Conservation (phyloP, 257 asterid genomes). For the Dorcoceras hygrometricum region DNA sequence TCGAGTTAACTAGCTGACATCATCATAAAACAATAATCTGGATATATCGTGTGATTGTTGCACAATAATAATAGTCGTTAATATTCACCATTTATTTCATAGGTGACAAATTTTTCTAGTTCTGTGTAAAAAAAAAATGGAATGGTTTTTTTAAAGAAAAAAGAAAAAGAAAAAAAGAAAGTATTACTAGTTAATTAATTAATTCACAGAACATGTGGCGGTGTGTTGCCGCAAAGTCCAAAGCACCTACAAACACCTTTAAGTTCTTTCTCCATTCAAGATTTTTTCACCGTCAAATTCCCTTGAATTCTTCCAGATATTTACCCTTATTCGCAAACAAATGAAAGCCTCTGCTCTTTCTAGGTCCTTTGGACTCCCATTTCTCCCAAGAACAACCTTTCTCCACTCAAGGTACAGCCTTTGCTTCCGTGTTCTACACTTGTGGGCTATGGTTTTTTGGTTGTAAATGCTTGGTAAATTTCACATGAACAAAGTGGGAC, state of each 20-base stretch:
- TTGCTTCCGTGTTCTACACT: background rate
- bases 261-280: background rate
- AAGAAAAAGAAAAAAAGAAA: too few species aligned
- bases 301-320: background rate
- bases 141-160: too few species aligned
- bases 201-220: background rate
- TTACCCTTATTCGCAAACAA: background rate
- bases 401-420: constrained; percentile 34
- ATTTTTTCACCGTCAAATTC: background rate
- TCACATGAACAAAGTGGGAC: background rate
- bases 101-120: too few species aligned
- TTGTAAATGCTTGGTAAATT: background rate
- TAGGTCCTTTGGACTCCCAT: constrained; percentile 19
- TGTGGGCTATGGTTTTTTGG: background rate
- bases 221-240: background rate
- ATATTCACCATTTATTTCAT: too few species aligned
- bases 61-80: too few species aligned
- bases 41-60: too few species aligned
- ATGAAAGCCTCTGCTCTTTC: background rate
- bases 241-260: background rate
- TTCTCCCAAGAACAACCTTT: constrained; percentile 26
- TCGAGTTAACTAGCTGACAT: too few species aligned
- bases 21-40: too few species aligned
- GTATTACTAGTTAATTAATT: too few species aligned
- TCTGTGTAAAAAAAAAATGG: too few species aligned